These are phyloP conservation scores for Chaetomiaceae sp. DNA, from an alignment of 2,329 filamentous ascomycete species.

Conservation along the genomic window DNA sequence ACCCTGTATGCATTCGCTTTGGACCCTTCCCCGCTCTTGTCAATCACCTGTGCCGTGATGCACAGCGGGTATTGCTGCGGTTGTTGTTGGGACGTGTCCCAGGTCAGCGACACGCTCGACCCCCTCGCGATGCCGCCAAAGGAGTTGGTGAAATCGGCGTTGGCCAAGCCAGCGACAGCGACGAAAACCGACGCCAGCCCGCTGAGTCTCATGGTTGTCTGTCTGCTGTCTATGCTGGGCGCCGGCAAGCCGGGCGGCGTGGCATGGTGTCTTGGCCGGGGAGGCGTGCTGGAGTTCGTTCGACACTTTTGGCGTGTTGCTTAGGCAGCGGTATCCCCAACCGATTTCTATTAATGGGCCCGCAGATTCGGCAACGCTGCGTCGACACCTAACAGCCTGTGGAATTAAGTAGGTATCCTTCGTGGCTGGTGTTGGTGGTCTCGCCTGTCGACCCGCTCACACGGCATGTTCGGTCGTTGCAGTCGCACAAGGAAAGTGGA, in stretches of 20 bases:
- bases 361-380: too few species aligned
- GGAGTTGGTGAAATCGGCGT: conserved; percentile 26
- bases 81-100: conserved; percentile 22
- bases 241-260: too few species aligned
- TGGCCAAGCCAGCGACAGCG: not conserved
- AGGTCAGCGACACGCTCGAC: conserved; percentile 19
- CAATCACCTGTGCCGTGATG: conserved; percentile 26
- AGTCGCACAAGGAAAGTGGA: not conserved
- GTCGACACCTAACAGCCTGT: not conserved
- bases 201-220: not conserved
- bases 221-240: not conserved
- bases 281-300: not conserved
- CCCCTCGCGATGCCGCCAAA: conserved; percentile 24
- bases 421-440: not conserved
- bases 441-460: not conserved
- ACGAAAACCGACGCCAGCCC: not conserved
- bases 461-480: not conserved
- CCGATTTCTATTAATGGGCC: not conserved
- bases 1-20: conserved; percentile 20
- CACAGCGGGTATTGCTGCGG: conserved; percentile 23
- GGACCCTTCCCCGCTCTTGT: conserved; percentile 20
- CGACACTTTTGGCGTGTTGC: not conserved
- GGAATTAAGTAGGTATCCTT: not conserved
- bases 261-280: not conserved
- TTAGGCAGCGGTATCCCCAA: not conserved